phyloP scores from a whole-genome alignment of 306 rosid species.

The Ormosia semicastrata region DNA sequence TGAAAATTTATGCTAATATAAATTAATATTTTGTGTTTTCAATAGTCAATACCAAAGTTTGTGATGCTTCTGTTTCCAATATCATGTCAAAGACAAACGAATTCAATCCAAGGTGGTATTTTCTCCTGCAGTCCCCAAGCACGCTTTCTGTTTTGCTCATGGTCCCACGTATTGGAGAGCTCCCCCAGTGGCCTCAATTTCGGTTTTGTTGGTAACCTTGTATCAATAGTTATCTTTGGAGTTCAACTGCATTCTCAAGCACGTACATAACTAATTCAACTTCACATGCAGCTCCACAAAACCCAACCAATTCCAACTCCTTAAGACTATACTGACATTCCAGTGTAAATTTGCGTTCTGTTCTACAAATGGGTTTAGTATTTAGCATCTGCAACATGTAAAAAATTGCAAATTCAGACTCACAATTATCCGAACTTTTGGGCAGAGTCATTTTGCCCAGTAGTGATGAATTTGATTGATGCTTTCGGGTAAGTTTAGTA shows the following conservation, averaged over 20 bases:
- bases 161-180: constrained; percentile 25
- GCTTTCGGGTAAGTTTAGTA: background rate
- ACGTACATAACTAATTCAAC: constrained; percentile 27
- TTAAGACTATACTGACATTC: constrained; percentile 14
- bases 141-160: constrained; percentile 15
- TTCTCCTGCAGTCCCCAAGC: constrained; percentile 14
- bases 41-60: background rate
- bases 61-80: background rate
- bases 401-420: background rate
- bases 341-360: background rate
- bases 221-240: constrained; percentile 39
- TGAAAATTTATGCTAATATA: background rate
- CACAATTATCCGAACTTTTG: background rate
- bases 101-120: constrained; percentile 24
- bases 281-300: constrained; percentile 36
- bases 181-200: background rate
- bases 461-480: background rate
- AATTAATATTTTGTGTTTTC: background rate
- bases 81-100: constrained; percentile 11
- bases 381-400: constrained; percentile 34
- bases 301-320: constrained; percentile 36
- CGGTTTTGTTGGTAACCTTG: constrained; percentile 25
- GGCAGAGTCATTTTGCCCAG: background rate
- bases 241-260: constrained; percentile 24
- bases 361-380: background rate